Evolutionary conservation across 805 yeast genomes (phyloP), one percentile per base, ranked within the genome.

Genomic region (Cyberlindnera bimundalis): DNA sequence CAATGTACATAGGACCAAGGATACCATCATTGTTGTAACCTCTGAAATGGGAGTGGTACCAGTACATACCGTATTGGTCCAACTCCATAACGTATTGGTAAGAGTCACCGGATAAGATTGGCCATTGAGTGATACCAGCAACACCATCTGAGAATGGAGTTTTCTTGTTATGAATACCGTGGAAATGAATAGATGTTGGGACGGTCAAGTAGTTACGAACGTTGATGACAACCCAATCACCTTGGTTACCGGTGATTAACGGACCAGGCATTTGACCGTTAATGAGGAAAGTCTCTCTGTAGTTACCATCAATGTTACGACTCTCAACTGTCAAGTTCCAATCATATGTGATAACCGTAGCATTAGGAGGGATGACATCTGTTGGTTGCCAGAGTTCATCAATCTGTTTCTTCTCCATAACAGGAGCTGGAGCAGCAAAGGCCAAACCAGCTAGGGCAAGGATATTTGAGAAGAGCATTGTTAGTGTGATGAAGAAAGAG

Each of bases 251-350:
- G 11, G 59, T 61, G 7, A 73, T 61, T 7, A 55, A 39, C 1
- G 78, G 78, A 0, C 78, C 77, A 0, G 79, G 79, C n/a, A 66
- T 65, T 42, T 58, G 46, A 15, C 73, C 73, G 40, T 73, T 73
- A 39, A 73, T 59, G 6, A 64, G 54, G 21, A 65, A 62, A 40
- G 64, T 55, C 7, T 53, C 46, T 35, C 65, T 60, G 37, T 51
- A 53, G 13, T 52, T 56, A 4, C 75, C 75, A 29, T 62, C 73
- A 5, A 63, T 60, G 23, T 45, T 39, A 11, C 20, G 25, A 7
- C 32, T 28, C 26, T 35, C 37, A 9, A 33, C 43, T 9, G 46
- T 43, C n/a, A 35, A 9, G 20, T 43, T 43, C 43, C 42, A 43
- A 10, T 39, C 43, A 17, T 34, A 34, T n/a, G 18, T 17, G 21